These are phyloP conservation scores for Monascus ruber DNA, from an alignment of 2,329 filamentous ascomycete species.

Conservation along the genomic window DNA sequence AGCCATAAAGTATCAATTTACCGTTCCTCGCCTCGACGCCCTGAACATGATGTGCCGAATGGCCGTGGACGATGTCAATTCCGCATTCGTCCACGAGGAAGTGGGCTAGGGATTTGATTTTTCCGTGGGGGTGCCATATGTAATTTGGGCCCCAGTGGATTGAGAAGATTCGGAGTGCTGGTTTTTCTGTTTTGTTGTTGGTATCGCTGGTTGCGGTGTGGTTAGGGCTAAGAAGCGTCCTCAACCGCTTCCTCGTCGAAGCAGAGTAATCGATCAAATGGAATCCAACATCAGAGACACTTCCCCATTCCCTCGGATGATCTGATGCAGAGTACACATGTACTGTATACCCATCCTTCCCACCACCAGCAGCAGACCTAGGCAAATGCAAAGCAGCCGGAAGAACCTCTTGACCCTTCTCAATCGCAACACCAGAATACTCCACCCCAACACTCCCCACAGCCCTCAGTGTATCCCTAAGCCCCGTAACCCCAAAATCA, in stretches of 20 bases:
- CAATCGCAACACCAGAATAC: neutral
- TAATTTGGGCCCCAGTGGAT: constrained; percentile 35
- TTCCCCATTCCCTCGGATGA: constrained; percentile 24
- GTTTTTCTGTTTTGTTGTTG: neutral
- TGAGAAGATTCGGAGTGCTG: constrained; percentile 26
- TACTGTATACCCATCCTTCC: constrained; percentile 8
- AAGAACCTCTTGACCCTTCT: constrained; percentile 2
- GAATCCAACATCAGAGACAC: constrained; percentile 16
- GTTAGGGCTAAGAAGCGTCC: constrained; percentile 5
- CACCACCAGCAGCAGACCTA: neutral
- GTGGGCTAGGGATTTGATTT: constrained; percentile 24
- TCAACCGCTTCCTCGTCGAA: constrained; percentile 12
- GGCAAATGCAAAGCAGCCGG: constrained; percentile 19
- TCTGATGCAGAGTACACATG: constrained; percentile 28
- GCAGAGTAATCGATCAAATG: constrained; percentile 26
- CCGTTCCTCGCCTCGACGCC: constrained; percentile 28
- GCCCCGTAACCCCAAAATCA: constrained; percentile 24
- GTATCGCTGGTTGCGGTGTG: neutral
- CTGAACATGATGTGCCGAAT: constrained; percentile 32
- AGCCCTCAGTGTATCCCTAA: constrained; percentile 23
- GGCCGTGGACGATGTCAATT: constrained; percentile 31
- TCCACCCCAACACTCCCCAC: constrained; percentile 6
- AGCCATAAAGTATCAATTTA: constrained; percentile 29
- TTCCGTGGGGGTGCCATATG: constrained; percentile 19
- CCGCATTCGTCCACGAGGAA: constrained; percentile 31